Evolutionary conservation across 139 green algal species (phyloP), one percentile per base, ranked within the genome.

Genomic region (Desmodesmus armatus): DNA sequence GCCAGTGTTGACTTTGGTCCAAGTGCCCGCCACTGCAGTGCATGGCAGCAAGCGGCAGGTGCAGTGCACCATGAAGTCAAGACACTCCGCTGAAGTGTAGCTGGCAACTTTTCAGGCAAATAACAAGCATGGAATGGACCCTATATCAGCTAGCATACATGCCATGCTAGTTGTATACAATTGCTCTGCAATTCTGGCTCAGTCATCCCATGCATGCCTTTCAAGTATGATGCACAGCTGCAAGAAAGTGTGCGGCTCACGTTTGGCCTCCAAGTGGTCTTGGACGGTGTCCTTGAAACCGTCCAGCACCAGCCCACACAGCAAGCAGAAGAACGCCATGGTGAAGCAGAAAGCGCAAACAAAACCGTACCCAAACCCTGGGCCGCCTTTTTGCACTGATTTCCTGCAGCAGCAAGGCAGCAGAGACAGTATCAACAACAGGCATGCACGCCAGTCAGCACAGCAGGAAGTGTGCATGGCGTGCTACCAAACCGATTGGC

Each of bases 331-430:
- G 66, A 91, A 91, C 5, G 84, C 74, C 47, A 93, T 62, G 5
- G 87, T 87, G 67, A 91, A 90, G 79, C 84, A 90, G 69, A 90
- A 89, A 23, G 90, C 88, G 29, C 87, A 83, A 29, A 91, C 83
- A 83, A 93, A 93, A 29, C 90, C 90, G 71, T 92, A 93, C 4
- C 88, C 87, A 80, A 93, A 91, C 2, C 90, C 90, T 13, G 90
- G 90, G 1, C 90, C 90, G 31, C 67, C 71, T 29, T 85, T 82
- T n/a, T 93, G 88, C 51, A 93, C 85, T 3, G 90, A 91, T 58
- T 92, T 90, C 66, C 86, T 90, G 87, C 76, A 73, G 23, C 13
- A 72, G 53, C n/a, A n/a, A n/a, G 25, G 5, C 11, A 43, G 62
- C 31, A 73, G 51, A 15, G 29, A 19, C 21, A 70, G 53, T 9